Conservation (phyloP, 805 yeast genomes). For the Metschnikowia hibisci region DNA sequence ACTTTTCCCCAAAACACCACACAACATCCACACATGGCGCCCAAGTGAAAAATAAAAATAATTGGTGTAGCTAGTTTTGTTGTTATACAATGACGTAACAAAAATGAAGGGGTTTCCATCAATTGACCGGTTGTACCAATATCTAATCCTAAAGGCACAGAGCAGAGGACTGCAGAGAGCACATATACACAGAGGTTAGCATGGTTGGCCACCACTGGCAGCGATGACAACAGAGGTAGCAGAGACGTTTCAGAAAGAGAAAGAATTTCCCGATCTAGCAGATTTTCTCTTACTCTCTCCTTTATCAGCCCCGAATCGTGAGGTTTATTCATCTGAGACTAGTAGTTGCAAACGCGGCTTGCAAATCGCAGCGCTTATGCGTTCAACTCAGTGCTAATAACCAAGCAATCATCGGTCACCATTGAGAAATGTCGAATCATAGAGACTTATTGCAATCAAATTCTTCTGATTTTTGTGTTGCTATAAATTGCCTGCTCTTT, state of each 20-base stretch:
- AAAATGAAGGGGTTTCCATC: conserved; percentile 9
- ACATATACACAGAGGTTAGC: conserved; percentile 4
- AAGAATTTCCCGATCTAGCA: not conserved
- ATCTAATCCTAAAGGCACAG: conserved; percentile 14
- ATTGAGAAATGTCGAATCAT: too few species aligned
- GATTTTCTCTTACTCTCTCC: too few species aligned
- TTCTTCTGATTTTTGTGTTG: too few species aligned
- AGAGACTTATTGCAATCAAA: too few species aligned
- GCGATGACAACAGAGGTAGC: not conserved
- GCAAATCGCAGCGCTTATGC: conserved; percentile 1
- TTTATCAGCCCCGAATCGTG: too few species aligned
- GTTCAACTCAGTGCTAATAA: not conserved
- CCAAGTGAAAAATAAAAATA: conserved; percentile 9
- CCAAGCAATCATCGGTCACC: not conserved
- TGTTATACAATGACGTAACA: conserved; percentile 8
- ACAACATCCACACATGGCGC: conserved; percentile 10
- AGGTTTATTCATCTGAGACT: too few species aligned
- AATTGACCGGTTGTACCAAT: conserved; percentile 13
- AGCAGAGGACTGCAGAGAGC: conserved; percentile 6
- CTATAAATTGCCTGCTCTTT: too few species aligned
- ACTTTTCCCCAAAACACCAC: not conserved
- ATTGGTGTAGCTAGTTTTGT: conserved; percentile 3
- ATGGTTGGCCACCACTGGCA: not conserved
- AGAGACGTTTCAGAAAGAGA: too few species aligned
- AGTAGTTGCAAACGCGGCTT: conserved; percentile 3